Evolutionary conservation across 2,329 filamentous ascomycete species (phyloP), one percentile per base, ranked within the genome.

Genomic region (Diaporthe nobilis): DNA sequence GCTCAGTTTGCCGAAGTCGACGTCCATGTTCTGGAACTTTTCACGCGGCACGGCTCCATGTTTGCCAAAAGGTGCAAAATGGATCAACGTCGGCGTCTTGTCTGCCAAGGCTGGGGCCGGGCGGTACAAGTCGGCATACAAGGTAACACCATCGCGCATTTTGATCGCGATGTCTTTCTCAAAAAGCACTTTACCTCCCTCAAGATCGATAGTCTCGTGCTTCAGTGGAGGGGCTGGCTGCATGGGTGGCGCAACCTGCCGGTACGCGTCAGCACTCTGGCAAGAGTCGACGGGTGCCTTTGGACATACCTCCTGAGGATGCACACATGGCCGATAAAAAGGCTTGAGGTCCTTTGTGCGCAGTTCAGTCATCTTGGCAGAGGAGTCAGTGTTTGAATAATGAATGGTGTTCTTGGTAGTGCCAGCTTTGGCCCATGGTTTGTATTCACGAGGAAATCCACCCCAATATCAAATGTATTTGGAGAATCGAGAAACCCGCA

Each of bases 241-340:
- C 20, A 51, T 15, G 22, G 47, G 47, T 51, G 47, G 47, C 42
- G 42, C 42, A 44, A 44, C 42, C 42, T 44, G 42, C 42, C 42
- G 42, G 17, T 44, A 8, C 42, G 7, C 42, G 17, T 44, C 42
- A 44, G 17, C 15, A 20, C 42, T 17, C 42, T 44, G 17, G 42
- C 42, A 44, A 0, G 42, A 0, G 7, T 20, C 17, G 0, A 20
- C 15, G 3, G 4, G 1, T 20, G 42, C 1, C 42, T 17, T 44
- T 44, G 13, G 2, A 44, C 42, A 20, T 44, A 44, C 42, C 5
- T 44, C 5, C 42, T 44, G 42, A 44, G 42, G 42, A 44, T 44
- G 42, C 42, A 44, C 42, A 2, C 42, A 44, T 20, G 17, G 42
- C 42, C 42, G 42, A 44, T 44, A 44, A 0, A 44, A 44, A 4